Base-by-base conservation (phyloP, 2,329 filamentous ascomycete genomes). In the Paracorniculantispora psalliotae region DNA sequence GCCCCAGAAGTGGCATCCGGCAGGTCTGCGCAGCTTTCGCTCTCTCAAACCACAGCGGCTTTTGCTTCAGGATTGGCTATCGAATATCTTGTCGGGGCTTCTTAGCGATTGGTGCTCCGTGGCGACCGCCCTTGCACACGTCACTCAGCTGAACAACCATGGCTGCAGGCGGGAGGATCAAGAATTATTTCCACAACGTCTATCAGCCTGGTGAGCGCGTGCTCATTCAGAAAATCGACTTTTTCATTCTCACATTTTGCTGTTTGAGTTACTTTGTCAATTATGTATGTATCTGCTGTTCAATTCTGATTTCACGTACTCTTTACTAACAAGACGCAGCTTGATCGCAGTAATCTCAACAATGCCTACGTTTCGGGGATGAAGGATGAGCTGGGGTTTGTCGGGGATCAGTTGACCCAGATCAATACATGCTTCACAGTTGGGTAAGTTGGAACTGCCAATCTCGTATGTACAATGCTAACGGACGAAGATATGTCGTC, bases 231-330 rank as follows among this genome's bases (percentile, higher is more conserved):
- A 85, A 83, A 71, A 81, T 85, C 50, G 84, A 86, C 67, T 86
- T 85, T 65, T 86, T 86, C 71, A 86, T 86, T 64, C 69, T 87
- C 47, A 84, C 81, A 0, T 86, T 86, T 65, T 86, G 84, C 69
- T 87, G 83, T 65, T 66, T 87, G 52, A 79, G 76, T 63, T 83
- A 82, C 65, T 79, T 83, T 58, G 72, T 79, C 64, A 82, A 82
- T 65, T 82, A 82, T 62, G 79, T 80, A 64, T 37, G 78, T 60
- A 8, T 35, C 37, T 62, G 12, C 26, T 6, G 5, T 3, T 43
- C 7, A 19, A 30, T 13, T 21, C 17, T n/a, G 17, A 25, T 13
- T 13, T n/a, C 8, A 17, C 9, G 23, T 21, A 2, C 17, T 21
- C 8, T 15, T 23, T 10, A 12, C 56, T 59, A 1, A 57, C 35